Conservation (phyloP, 2,329 filamentous ascomycete genomes). For the Hyphodiscus sp. region DNA sequence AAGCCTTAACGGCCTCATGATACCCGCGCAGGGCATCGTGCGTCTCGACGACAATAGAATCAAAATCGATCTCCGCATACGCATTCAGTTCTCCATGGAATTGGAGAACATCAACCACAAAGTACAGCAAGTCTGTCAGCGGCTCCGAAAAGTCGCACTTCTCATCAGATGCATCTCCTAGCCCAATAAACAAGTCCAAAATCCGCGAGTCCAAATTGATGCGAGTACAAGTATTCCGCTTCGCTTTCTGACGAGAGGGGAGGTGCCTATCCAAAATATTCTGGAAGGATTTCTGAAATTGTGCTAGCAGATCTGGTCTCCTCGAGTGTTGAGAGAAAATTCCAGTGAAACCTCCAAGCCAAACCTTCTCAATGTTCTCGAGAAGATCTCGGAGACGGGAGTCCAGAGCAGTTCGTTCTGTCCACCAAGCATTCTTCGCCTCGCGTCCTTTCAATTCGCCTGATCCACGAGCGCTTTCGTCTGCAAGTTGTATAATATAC, state of each 20-base stretch:
- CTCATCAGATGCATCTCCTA: slow-evolving; percentile 65
- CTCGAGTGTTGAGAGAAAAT: slow-evolving; percentile 75
- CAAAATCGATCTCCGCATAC: slow-evolving; percentile 96
- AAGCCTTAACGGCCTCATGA: slow-evolving; percentile 44
- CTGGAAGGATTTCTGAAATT: slow-evolving; percentile 73
- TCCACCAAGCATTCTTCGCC: slow-evolving; percentile 83
- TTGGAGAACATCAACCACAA: slow-evolving; percentile 91
- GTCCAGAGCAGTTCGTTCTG: slow-evolving; percentile 74
- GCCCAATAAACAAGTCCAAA: slow-evolving; percentile 79
- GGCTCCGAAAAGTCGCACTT: slow-evolving; percentile 76
- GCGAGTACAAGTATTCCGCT: slow-evolving; percentile 38
- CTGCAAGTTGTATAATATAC: slow-evolving; percentile 76
- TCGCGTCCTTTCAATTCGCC: slow-evolving; percentile 68
- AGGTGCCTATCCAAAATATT: slow-evolving; percentile 76
- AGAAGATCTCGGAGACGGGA: slow-evolving; percentile 69
- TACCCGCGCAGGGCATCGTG: slow-evolving; percentile 79
- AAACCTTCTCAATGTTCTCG: slow-evolving; percentile 81
- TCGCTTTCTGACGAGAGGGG: slow-evolving; percentile 68
- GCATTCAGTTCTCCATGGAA: slow-evolving; percentile 96
- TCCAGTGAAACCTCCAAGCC: slow-evolving; percentile 91
- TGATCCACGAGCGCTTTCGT: slow-evolving; percentile 71
- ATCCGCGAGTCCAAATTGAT: slow-evolving; percentile 59
- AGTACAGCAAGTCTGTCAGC: slow-evolving; percentile 89
- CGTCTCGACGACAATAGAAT: slow-evolving; percentile 81
- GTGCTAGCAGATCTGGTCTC: slow-evolving; percentile 57